These are phyloP conservation scores for Aspergillus baeticus DNA, from an alignment of 495 filamentous ascomycete species.

Conservation along the genomic window DNA sequence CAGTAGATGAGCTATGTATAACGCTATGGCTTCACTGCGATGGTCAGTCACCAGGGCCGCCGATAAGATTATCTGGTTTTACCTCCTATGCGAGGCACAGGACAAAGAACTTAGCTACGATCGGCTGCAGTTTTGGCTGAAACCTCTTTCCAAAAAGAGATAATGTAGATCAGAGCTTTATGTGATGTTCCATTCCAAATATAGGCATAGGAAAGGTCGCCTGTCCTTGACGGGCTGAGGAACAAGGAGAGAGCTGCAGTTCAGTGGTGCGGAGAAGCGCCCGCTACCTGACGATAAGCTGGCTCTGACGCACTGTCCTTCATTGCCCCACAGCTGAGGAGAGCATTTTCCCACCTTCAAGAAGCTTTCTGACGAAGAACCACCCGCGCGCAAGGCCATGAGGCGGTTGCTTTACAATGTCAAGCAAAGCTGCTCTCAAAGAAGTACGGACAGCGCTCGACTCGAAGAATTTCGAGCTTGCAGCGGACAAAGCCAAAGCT, in stretches of 20 bases:
- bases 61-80: no score
- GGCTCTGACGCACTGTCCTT: slow-evolving; percentile 21
- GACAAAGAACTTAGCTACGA: no score
- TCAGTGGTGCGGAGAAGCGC: slow-evolving; percentile 5
- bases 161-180: background rate
- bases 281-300: slow-evolving; percentile 12
- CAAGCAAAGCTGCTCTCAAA: slow-evolving; percentile 78
- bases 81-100: no score
- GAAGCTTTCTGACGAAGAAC: background rate
- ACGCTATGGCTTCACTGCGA: background rate
- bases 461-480: slow-evolving; percentile 73
- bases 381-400: slow-evolving; percentile 18
- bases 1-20: background rate
- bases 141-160: no score
- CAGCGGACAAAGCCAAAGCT: slow-evolving; percentile 62
- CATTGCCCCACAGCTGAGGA: slow-evolving; percentile 20
- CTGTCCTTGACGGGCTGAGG: background rate
- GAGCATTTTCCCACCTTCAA: slow-evolving; percentile 14
- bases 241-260: slow-evolving; percentile 8
- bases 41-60: background rate
- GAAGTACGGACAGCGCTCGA: slow-evolving; percentile 77
- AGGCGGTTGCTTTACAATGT: slow-evolving; percentile 37
- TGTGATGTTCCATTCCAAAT: background rate
- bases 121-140: no score
- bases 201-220: background rate